Evolutionary conservation across 805 yeast species (phyloP).

Genomic region (Schwanniomyces polymorphus): DNA sequence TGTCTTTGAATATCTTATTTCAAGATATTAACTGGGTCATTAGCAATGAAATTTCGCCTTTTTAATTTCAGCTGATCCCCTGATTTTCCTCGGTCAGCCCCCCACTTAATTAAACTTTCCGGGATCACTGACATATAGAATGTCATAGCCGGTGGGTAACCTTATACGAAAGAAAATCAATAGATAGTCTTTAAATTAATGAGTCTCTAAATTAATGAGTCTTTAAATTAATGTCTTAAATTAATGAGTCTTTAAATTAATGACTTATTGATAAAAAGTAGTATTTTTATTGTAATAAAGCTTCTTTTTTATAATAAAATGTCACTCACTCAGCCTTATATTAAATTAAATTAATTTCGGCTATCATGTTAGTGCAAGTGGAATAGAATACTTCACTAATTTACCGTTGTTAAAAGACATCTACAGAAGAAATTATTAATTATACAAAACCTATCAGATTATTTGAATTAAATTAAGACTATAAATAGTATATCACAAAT

Average conservation of each 20-base stretch:
- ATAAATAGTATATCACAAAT: neutral
- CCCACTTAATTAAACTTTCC: neutral
- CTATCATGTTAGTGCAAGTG: no score
- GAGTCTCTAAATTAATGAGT: no score
- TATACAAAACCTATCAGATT: constrained; percentile 1
- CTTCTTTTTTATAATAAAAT: no score
- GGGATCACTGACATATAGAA: neutral
- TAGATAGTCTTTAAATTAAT: no score
- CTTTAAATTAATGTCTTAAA: no score
- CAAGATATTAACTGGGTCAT: neutral
- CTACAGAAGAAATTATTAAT: neutral
- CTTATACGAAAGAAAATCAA: neutral
- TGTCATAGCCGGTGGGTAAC: neutral
- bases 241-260: no score
- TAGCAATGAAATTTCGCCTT: neutral
- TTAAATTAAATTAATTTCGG: no score
- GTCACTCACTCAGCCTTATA: no score
- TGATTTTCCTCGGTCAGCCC: neutral
- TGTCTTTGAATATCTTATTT: neutral
- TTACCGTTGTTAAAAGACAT: no score
- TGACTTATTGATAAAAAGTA: no score
- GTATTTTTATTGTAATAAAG: no score
- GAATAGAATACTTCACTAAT: no score
- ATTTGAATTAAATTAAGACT: constrained; percentile 2
- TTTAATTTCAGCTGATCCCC: neutral